Evolutionary conservation across 129 eudicot species (phyloP).

Genomic region (Scalesia atractyloides): DNA sequence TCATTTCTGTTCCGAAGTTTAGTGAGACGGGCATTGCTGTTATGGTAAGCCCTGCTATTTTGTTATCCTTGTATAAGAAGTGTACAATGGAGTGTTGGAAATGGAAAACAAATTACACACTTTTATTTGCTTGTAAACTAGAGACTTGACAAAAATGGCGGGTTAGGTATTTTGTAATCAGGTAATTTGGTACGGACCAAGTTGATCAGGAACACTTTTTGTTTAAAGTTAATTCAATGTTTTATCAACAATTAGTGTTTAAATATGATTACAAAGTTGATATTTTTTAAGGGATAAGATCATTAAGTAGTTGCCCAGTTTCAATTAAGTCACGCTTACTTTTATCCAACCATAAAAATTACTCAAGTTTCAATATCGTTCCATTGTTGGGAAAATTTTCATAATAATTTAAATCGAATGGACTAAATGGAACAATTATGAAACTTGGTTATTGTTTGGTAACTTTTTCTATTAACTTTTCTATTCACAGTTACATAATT

Average conservation of each 20-base stretch:
- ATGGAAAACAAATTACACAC: neutral
- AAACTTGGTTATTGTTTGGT: too few relatives aligned
- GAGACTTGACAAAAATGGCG: neutral
- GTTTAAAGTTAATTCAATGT: neutral
- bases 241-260: neutral
- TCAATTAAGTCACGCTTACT: too few relatives aligned
- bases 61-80: constrained; percentile 2
- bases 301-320: too few relatives aligned
- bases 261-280: neutral
- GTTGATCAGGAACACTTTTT: neutral
- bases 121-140: neutral
- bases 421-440: too few relatives aligned
- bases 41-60: constrained; percentile 52
- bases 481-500: too few relatives aligned
- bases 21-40: constrained; percentile 87
- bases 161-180: neutral
- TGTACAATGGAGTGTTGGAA: neutral
- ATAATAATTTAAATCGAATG: too few relatives aligned
- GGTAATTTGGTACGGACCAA: neutral
- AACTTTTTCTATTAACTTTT: too few relatives aligned
- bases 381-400: too few relatives aligned
- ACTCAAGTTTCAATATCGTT: too few relatives aligned
- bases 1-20: constrained; percentile 80
- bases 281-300: neutral
- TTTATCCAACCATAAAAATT: too few relatives aligned